Base-by-base conservation (phyloP, 805 yeast genomes). In the Saccharomycopsis sp. region DNA sequence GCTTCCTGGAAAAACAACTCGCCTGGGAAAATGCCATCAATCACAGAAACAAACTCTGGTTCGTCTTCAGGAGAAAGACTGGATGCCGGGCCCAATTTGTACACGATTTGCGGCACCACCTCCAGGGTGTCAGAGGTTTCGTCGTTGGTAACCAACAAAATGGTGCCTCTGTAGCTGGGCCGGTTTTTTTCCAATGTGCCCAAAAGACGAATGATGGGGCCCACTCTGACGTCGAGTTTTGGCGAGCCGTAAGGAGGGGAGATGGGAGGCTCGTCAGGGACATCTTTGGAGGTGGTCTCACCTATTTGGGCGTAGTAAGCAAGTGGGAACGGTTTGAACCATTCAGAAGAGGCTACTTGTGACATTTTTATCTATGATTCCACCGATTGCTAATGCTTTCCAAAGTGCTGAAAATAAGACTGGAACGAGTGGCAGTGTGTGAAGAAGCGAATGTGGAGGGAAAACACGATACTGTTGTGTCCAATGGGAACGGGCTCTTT, bases 171-270 rank as follows among this genome's bases (percentile, higher is more conserved):
- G 62, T 86, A 88, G 32, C 71, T 63, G 9, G 34, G 34, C 34
- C 19, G 9, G 3, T 63, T 61, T 10, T 67, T 61, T 48, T 82
- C 86, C 33, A 66, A 61, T 35, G 80, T 73, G 5, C 80, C 87
- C 44, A 75, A 61, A 36, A 80, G 70, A 43, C 92, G 66, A 36
- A 88, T 60, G 22, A 79, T 63, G 0, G 97, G 97, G 2, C 97
- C 97, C 55, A 84, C 77, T 37, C 67, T 62, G 16, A 78, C 63
- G 30, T 70, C 67, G n/a, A 67, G 41, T 2, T 52, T 34, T 2
- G 67, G 62, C 1, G 52, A 54, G 15, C 52, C 54, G 32, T 43
- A 39, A 6, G 50, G 49, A 13, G 42, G 41, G 16, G 33, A 17
- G 26, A 16, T 20, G 9, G 48, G 43, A 10, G 41, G 33, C 7